Evolutionary conservation across 495 filamentous ascomycete genomes (phyloP), one percentile per base, ranked within the genome.

Genomic region (Jackrogersella multiformis): DNA sequence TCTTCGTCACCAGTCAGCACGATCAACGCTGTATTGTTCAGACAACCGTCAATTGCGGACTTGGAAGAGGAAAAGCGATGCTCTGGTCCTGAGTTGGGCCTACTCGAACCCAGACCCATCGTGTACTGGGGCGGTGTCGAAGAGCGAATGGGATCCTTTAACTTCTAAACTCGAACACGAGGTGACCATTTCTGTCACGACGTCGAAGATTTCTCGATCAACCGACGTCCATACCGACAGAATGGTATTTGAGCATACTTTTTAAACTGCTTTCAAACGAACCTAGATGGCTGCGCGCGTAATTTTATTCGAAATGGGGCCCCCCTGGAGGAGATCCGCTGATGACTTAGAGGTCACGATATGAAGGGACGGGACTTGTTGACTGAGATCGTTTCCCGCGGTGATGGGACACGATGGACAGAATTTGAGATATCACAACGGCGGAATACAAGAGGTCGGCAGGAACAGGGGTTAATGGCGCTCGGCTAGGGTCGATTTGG

Each of bases 71-170:
- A 86, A 71, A 79, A 79, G 66, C 76, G 77, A 66, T 72, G 64
- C 68, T 81, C 80, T 42, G 75, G 74, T 16, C 69, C 61, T 39
- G 83, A 84, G 57, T 70, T 83, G 2, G 77, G 76, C 71, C 76
- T 86, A 35, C 77, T 86, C 20, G 84, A 86, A 74, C 84, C 84
- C 21, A 69, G 83, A 53, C 84, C 84, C 39, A 78, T 84, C 41
- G 79, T 81, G 16, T 82, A 81, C 73, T 85, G 84, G 75, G 83
- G 80, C 63, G 81, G 84, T 23, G 70, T 85, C 35, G 84, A 84
- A 73, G 84, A 84, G 74, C 73, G 82, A 45, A 84, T 85, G 79
- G 73, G 74, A 42, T 72, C 67, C 7, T 71, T 80, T 21, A 62
- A 64, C 48, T 66, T 66, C 36, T 62, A 56, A 54, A 42, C 24